Evolutionary conservation across 2,329 filamentous ascomycete genomes (phyloP), one percentile per base, ranked within the genome.

Genomic region (Epichloe gansuensis): DNA sequence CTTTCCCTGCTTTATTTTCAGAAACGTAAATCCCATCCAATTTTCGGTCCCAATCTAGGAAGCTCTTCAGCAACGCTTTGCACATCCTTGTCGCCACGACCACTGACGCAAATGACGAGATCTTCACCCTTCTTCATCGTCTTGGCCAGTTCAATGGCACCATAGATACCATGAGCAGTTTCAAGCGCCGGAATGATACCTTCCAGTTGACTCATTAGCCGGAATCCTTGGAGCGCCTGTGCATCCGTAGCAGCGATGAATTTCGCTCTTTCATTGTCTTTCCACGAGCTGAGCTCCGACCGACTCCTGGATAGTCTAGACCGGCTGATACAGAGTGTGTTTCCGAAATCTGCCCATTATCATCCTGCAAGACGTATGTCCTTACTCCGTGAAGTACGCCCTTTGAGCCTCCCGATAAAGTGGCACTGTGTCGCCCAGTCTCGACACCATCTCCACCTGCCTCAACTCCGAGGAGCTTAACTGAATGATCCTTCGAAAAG

Each of bases 321-420:
- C 93, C 93, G 3, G 93, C 93, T 23, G 91, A 97, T 54, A 98
- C 85, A 34, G 91, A 97, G 73, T 98, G 93, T 3, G 93, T 98
- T 62, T 97, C 90, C 55, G 78, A 78, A 64, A 98, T 95, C 71
- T 98, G 93, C 5, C 93, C 93, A 68, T 96, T 82, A 66, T 86
- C 77, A 72, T 95, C 84, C 72, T 98, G 93, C 17, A 98, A 80
- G 25, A 98, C 84, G 66, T 98, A 98, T 3, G 93, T 98, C 60
- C 90, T 83, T 21, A 97, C 93, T 58, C 93, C 93, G 73, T 98
- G 93, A 25, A 98, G 77, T 17, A 98, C 91, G 60, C 93, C 93
- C 72, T 94, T 93, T 57, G 82, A 82, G 39, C 93, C 93, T 21
- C 86, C 88, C 2, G 85, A 82, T 17, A 98, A 78, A 0, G 93